These are phyloP conservation scores for Phaffomyces thermotolerans DNA, from an alignment of 805 yeast species.

Conservation along the genomic window DNA sequence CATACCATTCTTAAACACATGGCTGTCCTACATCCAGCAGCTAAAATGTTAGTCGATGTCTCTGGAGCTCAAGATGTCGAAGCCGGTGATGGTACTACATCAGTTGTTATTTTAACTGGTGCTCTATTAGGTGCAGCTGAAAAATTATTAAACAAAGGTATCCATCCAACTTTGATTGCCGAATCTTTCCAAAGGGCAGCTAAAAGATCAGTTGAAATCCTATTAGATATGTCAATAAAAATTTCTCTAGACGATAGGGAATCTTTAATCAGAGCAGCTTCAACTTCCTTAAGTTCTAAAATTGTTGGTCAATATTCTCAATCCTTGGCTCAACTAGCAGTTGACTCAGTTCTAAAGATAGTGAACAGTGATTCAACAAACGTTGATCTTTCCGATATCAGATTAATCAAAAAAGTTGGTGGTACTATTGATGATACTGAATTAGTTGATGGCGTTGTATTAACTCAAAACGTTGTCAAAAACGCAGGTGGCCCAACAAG, in stretches of 20 bases:
- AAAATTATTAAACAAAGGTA: conserved; percentile 76
- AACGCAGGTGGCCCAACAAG: conserved; percentile 93
- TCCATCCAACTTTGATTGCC: conserved; percentile 92
- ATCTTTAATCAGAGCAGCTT: conserved; percentile 82
- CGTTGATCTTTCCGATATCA: conserved; percentile 83
- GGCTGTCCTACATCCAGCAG: conserved; percentile 99
- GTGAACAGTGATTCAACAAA: conserved; percentile 50
- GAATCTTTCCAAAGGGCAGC: conserved; percentile 95
- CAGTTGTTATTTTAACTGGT: conserved; percentile 94
- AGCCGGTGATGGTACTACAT: conserved; percentile 99
- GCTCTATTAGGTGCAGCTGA: conserved; percentile 94
- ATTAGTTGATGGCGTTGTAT: conserved; percentile 85
- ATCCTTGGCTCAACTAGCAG: conserved; percentile 86
- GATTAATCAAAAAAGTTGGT: conserved; percentile 89
- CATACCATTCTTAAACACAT: conserved; percentile 94
- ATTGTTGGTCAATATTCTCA: conserved; percentile 91
- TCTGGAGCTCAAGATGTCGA: conserved; percentile 97
- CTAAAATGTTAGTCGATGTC: conserved; percentile 94
- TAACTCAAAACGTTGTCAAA: conserved; percentile 85
- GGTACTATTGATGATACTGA: conserved; percentile 97
- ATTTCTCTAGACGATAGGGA: conserved; percentile 77
- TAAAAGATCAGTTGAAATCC: conserved; percentile 66
- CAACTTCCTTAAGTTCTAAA: conserved; percentile 89
- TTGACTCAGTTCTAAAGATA: conserved; percentile 83
- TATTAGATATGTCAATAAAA: conserved; percentile 77